phyloP scores from a whole-genome alignment of 306 rosid species.

The Sophora flavescens region DNA sequence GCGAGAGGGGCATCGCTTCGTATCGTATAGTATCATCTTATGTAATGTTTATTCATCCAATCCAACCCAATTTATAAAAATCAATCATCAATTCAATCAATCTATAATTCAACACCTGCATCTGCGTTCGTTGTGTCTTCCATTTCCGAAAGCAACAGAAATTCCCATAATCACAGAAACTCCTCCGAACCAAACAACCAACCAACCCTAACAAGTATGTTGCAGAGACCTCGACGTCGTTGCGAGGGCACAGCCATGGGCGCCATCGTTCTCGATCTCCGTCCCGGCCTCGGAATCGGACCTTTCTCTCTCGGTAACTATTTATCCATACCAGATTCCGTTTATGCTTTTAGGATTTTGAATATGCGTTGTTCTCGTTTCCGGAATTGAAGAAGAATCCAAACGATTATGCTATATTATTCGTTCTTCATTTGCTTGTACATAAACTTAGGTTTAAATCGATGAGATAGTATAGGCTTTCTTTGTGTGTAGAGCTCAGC shows the following conservation, averaged over 20 bases:
- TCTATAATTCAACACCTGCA: constrained; percentile 15
- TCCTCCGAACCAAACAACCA: constrained; percentile 4
- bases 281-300: constrained; percentile 90
- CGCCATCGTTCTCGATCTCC: constrained; percentile 95
- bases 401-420: neutral
- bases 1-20: neutral
- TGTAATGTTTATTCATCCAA: neutral
- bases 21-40: neutral
- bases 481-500: neutral
- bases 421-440: constrained; percentile 18
- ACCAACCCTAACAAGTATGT: constrained; percentile 43
- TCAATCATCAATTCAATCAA: too few species aligned
- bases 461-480: neutral
- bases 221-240: constrained; percentile 91
- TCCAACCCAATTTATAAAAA: constrained; percentile 34
- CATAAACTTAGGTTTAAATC: constrained; percentile 23
- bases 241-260: constrained; percentile 99
- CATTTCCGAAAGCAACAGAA: constrained; percentile 56
- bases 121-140: constrained; percentile 30
- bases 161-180: constrained; percentile 21
- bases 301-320: constrained; percentile 82
- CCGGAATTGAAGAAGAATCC: neutral
- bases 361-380: constrained; percentile 7
- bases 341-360: neutral
- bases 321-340: neutral